These are phyloP conservation scores for Colletotrichum spaethianum DNA, from an alignment of 2,329 filamentous ascomycete species.

Conservation along the genomic window DNA sequence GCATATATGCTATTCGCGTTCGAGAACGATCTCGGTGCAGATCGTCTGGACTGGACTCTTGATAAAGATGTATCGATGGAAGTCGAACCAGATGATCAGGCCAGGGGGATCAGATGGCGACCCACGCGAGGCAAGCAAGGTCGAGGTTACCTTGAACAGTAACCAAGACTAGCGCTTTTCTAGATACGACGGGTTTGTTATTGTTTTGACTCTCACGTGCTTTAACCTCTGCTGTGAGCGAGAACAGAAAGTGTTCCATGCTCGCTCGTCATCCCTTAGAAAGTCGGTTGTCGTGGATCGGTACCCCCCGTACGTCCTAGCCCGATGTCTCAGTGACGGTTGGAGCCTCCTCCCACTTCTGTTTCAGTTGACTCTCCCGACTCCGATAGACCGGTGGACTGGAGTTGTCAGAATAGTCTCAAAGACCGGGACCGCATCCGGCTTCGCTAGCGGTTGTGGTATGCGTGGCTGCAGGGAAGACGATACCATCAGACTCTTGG, in stretches of 20 bases:
- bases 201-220: conserved; percentile 1
- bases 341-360: neutral
- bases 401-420: neutral
- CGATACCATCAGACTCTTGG: neutral
- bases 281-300: neutral
- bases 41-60: too few species aligned
- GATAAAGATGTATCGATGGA: neutral
- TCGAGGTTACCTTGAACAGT: neutral
- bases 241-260: neutral
- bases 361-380: conserved; percentile 2
- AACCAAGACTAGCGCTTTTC: neutral
- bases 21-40: neutral
- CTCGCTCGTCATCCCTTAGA: neutral
- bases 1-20: neutral
- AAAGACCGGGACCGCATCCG: conserved; percentile 1
- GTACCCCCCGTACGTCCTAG: neutral
- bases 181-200: neutral
- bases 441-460: neutral
- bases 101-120: neutral
- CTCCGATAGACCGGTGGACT: neutral
- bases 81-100: neutral
- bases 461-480: conserved; percentile 1
- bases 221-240: neutral
- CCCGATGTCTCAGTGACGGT: conserved; percentile 2
- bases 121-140: neutral